Percentiles rank a stretch among this genome's conserved stretches.
Evolutionary conservation across 257 asterid genomes (phyloP).

Genomic region (Salvia rosmarinus): DNA sequence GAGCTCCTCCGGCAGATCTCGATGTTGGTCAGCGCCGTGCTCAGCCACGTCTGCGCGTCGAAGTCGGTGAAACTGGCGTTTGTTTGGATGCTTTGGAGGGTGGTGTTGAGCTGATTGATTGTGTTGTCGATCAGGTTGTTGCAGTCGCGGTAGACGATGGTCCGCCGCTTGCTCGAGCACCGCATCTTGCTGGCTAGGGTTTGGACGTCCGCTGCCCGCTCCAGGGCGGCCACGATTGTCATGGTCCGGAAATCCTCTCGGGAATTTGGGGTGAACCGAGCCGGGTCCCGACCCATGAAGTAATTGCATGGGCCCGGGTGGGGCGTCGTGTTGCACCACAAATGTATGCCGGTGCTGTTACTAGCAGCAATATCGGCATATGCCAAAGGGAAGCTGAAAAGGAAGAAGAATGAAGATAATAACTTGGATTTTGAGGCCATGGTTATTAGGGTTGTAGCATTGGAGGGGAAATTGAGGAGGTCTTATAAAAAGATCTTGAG

Average conservation of each 20-base stretch:
- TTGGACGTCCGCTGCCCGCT: constrained; percentile 50
- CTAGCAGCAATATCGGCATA: background rate
- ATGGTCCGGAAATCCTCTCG: constrained; percentile 58
- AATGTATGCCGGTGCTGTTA: constrained; percentile 17
- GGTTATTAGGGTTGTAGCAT: constrained; percentile 24
- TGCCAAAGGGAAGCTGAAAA: constrained; percentile 21
- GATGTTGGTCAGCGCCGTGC: constrained; percentile 75
- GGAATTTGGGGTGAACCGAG: constrained; percentile 34
- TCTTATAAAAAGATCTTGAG: constrained; percentile 19
- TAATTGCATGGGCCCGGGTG: constrained; percentile 67
- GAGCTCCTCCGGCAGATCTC: constrained; percentile 73
- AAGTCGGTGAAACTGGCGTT: constrained; percentile 53
- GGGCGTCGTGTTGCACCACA: constrained; percentile 84
- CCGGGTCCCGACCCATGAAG: constrained; percentile 49
- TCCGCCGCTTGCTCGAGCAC: constrained; percentile 51
- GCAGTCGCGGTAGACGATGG: constrained; percentile 61
- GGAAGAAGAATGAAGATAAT: background rate
- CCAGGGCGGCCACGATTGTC: constrained; percentile 61
- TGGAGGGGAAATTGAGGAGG: constrained; percentile 10
- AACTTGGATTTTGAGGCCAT: constrained; percentile 13
- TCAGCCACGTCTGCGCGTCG: constrained; percentile 89
- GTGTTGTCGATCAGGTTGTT: constrained; percentile 61
- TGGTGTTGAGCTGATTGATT: constrained; percentile 57
- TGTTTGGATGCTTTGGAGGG: constrained; percentile 47
- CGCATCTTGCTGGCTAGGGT: constrained; percentile 32